Base-by-base conservation (phyloP, 176 grass and related monocot species). In the Alloteropsis semialata region DNA sequence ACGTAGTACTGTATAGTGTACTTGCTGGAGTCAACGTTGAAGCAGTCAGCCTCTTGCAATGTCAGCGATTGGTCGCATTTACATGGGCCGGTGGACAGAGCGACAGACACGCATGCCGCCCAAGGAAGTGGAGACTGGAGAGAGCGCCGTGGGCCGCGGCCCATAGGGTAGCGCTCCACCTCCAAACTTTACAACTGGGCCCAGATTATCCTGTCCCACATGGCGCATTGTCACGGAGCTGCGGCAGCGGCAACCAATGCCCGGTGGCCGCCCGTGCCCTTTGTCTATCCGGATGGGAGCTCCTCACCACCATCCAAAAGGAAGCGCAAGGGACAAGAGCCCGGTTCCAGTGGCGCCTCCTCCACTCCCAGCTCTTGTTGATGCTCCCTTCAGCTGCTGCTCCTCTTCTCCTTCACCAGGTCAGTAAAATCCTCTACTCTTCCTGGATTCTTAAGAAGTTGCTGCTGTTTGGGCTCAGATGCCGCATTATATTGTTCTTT, bases 241-340 rank as follows among this genome's bases (percentile, higher is more conserved):
- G n/a, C n/a, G n/a, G n/a, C n/a, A n/a, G n/a, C 54, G 4, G 18
- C 25, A 42, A 37, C 70, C 70, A 84, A 58, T 54, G 6, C 10
- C 21, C n/a, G 42, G 69, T 53, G 18, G 34, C 71, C 82, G 44
- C 25, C 25, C 54, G 12, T 58, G 65, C 56, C 49, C 50, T 45
- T n/a, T 44, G 63, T 32, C 42, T 85, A 89, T 89, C 82, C 82
- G 61, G 14, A 75, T 11, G 44, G 6, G 58, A 51, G n/a, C 75
- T 65, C 61, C 21, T 80, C 24, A 1, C 51, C 59, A 85, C 76
- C 87, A 81, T 6, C 77, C 87, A 70, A 58, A 24, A 9, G 55
- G 50, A 27, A 85, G 71, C 63, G 42, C 61, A 42, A 13, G n/a
- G 32, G 42, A 75, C 80, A 32, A 41, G 43, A 32, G 62, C 43